Evolutionary conservation across 208 protist species (phyloP), one percentile per base, ranked within the genome.

Genomic region (Acanthamoeba royreba): DNA sequence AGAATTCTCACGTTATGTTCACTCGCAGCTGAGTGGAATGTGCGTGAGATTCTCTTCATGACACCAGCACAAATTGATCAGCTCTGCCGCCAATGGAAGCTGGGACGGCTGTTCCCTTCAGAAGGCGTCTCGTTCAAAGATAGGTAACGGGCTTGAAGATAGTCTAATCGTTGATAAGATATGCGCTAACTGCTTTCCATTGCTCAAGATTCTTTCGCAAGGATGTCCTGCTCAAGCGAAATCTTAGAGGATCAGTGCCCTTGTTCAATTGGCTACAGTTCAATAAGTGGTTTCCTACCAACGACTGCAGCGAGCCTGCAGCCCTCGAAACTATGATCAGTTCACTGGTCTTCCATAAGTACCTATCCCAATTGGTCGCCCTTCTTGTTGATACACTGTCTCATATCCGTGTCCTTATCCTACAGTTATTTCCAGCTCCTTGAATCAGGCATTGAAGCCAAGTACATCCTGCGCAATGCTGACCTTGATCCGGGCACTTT

Each of bases 211-310:
- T 81, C 38, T 19, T 81, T 4, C 69, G 69, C 3, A 81, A 81
- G 69, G 69, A 81, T n/a, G 40, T 81, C 4, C 38, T 81, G 4
- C 19, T 81, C 1, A 81, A 81, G 69, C 69, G 69, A 5, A 43
- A 42, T 33, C 69, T 81, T 1, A 22, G 25, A 1, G 81, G 81
- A 15, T 66, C 52, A 17, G 81, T 89, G 47, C 33, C 81, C 17
- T 61, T 89, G 81, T 89, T 66, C 81, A 89, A 89, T 22, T 89
- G 81, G 81, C 7, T 89, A 1, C 52, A 89, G 49, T 55, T 66
- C 28, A 66, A 66, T 35, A 8, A 43, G 81, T 89, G 81, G 81
- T 89, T 89, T n/a, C 81, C 81, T 9, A 19, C 69, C 33, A 8
- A 31, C 58, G 11, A 7, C 19, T 49, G 5, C 38, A n/a, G 40